Evolutionary conservation across 2,329 filamentous ascomycete genomes (phyloP), one percentile per base, ranked within the genome.

Genomic region (Coniochaeta hoffmannii): DNA sequence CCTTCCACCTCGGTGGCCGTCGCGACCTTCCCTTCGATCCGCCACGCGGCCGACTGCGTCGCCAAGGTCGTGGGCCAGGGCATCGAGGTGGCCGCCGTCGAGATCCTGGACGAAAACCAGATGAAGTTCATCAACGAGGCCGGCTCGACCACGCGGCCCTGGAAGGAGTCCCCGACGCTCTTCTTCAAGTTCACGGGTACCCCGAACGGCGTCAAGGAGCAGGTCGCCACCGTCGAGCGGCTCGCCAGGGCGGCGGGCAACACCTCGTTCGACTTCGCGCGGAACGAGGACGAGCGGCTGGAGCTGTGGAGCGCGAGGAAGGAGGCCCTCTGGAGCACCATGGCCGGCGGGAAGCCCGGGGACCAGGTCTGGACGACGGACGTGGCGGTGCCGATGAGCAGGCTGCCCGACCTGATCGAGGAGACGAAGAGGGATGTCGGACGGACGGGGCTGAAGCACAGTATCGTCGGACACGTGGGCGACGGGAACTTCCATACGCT

Each of bases 61-160:
- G 84, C 86, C 61, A 80, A 80, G 55, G 90, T 96, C 11, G 91
- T 97, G 4, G 83, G 83, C 46, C 81, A 87, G 54, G 91, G 90
- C 26, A 82, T 96, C 11, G 89, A 89, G 30, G 86, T 97, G 41
- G 91, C 92, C 0, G 92, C 92, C n/a, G 85, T 97, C 44, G 92
- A 97, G 73, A 88, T 97, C 56, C 77, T 97, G 28, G 92, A 97
- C 72, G 91, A 96, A 67, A 87, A 91, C 56, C 91, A 96, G 74
- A 97, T 97, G 82, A 76, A 73, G 63, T 81, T 79, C 67, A 83
- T 86, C 71, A 85, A 86, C 71, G 75, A 80, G 28, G 82, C 85
- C 1, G 86, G 86, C 26, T 79, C 76, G 66, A 91, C 88, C 1
- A 75, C 77, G 34, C 82, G 85, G 58, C 71, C 71, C 9, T 93